Base-by-base conservation (phyloP, 352 stramenopile species). In the Phytophthora syringae region DNA sequence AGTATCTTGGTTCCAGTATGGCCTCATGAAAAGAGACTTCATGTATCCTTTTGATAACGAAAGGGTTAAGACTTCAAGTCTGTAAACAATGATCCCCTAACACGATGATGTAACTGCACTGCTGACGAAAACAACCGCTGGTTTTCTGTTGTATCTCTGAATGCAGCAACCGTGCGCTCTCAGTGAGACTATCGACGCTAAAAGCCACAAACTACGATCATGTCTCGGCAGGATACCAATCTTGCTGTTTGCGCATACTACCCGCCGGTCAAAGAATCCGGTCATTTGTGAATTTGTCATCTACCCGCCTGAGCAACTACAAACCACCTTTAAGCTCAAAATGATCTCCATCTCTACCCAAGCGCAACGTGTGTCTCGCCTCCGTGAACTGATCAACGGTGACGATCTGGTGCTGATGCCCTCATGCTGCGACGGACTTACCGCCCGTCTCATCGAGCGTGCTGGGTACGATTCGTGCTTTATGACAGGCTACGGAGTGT, bases 401-500 rank as follows among this genome's bases (percentile, higher is more conserved):
- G 71, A 97, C 57, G 48, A 81, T 64, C 69, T 97, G 82, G 53
- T 92, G 59, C 20, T 88, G 45, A 90, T 98, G 63, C 90, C 93
- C 11, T 96, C 86, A 60, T 97, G 90, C 72, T 97, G 94, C 68
- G 92, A 98, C 73, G 93, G 90, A n/a, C 69, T 98, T 30, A 94
- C 82, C 0, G 92, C 93, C 47, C 90, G 90, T 21, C 78, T 98
- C 18, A 84, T 98, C 16, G 83, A 94, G 44, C 78, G 84, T 25
- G 83, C 88, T n/a, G 89, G 86, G 12, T 98, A 97, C 68, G 74
- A 93, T 37, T 76, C 88, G 21, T 95, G 90, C 3, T 98, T 98
- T 68, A 97, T 98, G 91, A 96, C 90, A 34, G 94, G 92, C 36
- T 98, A 97, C 79, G 89, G 89, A 50, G 90, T 97, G 15, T 92